These are phyloP conservation scores for Solanum gandarillasii DNA, from an alignment of 257 asterid species.

Conservation along the genomic window DNA sequence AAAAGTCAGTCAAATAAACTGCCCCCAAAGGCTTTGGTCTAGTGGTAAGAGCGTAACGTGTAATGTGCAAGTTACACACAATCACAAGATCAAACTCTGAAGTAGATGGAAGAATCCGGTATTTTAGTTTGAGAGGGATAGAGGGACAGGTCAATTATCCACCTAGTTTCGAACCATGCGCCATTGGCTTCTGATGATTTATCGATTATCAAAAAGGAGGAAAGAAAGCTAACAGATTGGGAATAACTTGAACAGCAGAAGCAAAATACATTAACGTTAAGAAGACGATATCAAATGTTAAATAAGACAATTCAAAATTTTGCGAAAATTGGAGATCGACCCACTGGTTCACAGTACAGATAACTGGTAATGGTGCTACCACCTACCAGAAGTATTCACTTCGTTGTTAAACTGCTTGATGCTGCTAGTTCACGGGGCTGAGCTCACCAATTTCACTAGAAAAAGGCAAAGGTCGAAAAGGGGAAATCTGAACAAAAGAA, in stretches of 20 bases:
- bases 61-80: neutral
- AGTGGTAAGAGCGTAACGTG: neutral
- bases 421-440: neutral
- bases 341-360: neutral
- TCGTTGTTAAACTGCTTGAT: neutral
- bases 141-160: neutral
- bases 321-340: neutral
- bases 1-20: neutral
- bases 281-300: neutral
- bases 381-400: neutral
- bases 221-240: neutral
- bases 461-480: neutral
- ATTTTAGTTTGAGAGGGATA: neutral
- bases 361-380: neutral
- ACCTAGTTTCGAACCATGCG: neutral
- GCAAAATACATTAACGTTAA: neutral
- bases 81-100: neutral
- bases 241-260: neutral
- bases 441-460: neutral
- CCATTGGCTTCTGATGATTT: neutral
- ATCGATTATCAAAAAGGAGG: neutral
- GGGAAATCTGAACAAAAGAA: neutral
- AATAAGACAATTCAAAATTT: neutral
- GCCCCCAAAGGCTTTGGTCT: neutral
- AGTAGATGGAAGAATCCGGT: neutral